Evolutionary conservation across 2,329 filamentous ascomycete species (phyloP), one percentile per base, ranked within the genome.

Genomic region (Penicillium expansum): DNA sequence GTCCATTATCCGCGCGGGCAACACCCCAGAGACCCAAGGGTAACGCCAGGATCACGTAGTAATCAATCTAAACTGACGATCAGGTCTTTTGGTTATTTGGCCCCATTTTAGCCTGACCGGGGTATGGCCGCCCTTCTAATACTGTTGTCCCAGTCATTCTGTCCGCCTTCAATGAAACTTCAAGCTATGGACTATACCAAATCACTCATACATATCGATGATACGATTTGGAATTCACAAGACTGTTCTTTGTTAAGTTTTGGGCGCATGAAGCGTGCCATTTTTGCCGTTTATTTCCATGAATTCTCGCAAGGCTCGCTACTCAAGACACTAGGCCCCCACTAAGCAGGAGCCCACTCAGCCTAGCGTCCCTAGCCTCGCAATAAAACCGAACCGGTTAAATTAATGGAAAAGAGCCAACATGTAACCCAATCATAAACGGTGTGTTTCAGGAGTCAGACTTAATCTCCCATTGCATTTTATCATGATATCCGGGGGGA

Each of bases 391-490:
- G 41, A 43, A 43, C 41, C 22, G 20, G 41, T 43, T 43, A 43
- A 43, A 43, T 43, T 37, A 39, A 38, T 39, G 33, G 33, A 49
- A 39, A 43, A 49, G 20, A 24, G 30, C 18, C 32, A 39, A n/a
- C n/a, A n/a, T 39, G 47, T 39, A 39, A 39, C 18, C 47, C 33
- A 22, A 30, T 33, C 47, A 39, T 39, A 49, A 49, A 49, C 9
- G 22, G 47, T 49, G 33, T 49, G 47, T 49, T 49, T 39, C 47
- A 49, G 47, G 44, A 18, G 47, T 49, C 33, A 49, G 22, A 49
- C 47, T 43, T 27, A 43, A 43, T 43, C 22, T 43, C 22, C 41
- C n/a, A n/a, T n/a, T 43, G 41, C 22, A 7, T 29, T 29, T 43
- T 27, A 43, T 43, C 41, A 43, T 43, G 41, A 43, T 43, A 29